Evolutionary conservation across 2,329 filamentous ascomycete species (phyloP).

Genomic region (Hysterium pulicare): DNA sequence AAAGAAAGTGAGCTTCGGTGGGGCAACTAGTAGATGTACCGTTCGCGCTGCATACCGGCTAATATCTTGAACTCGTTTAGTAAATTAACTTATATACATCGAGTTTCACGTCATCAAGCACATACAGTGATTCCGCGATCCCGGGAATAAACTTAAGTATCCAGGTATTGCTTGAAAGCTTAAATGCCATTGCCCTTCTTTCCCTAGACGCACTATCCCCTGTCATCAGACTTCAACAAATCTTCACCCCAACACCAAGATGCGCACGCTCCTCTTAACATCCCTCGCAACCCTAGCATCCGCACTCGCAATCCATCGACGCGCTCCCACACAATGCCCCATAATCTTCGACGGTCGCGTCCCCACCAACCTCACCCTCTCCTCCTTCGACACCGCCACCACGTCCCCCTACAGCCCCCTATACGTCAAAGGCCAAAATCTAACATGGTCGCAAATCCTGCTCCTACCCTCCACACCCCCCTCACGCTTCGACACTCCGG

Average conservation of each 20-base stretch:
- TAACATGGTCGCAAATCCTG: slow-evolving; percentile 22
- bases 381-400: slow-evolving; percentile 16
- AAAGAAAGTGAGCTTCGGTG: no score
- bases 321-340: slow-evolving; percentile 17
- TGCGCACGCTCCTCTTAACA: neutral
- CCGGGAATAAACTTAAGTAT: no score
- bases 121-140: no score
- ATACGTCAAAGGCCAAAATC: slow-evolving; percentile 26
- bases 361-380: slow-evolving; percentile 14
- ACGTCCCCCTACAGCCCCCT: slow-evolving; percentile 16
- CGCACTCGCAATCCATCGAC: neutral
- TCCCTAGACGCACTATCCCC: no score
- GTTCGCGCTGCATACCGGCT: no score
- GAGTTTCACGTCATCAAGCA: no score
- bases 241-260: neutral
- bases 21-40: no score
- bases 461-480: slow-evolving; percentile 10
- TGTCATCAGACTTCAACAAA: neutral
- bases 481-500: slow-evolving; percentile 18
- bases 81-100: no score
- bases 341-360: slow-evolving; percentile 30
- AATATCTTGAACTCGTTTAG: no score
- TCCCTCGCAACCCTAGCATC: neutral
- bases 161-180: no score
- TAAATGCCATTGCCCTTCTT: no score